phyloP scores from a whole-genome alignment of 441 rosid genomes.

The Manihot esculenta region DNA sequence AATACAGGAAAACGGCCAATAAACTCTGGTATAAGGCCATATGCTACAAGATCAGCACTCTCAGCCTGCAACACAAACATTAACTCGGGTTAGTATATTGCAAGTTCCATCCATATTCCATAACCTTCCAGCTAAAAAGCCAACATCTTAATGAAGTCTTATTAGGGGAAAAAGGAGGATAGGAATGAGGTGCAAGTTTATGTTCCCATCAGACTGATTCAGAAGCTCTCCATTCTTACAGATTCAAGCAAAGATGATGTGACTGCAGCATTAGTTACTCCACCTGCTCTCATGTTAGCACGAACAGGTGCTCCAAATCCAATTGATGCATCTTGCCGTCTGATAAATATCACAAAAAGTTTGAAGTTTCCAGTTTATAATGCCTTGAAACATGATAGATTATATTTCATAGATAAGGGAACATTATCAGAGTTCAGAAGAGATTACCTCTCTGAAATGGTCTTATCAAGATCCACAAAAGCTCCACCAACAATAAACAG shows the following conservation, averaged over 20 bases:
- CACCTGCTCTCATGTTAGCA: conserved; percentile 83
- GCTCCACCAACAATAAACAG: conserved; percentile 98
- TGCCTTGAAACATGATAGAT: conserved; percentile 16
- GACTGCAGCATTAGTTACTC: conserved; percentile 62
- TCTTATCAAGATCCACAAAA: conserved; percentile 88
- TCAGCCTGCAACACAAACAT: conserved; percentile 62
- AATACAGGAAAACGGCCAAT: conserved; percentile 91
- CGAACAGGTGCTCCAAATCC: conserved; percentile 99
- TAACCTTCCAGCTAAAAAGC: neutral
- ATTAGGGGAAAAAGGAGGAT: neutral
- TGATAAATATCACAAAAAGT: conserved; percentile 32
- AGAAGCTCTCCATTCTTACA: conserved; percentile 41
- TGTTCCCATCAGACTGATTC: conserved; percentile 7
- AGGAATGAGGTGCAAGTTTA: neutral
- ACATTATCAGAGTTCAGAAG: neutral
- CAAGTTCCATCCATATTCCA: conserved; percentile 6
- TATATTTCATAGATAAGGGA: conserved; percentile 10
- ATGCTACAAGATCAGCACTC: conserved; percentile 89
- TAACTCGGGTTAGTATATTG: conserved; percentile 2
- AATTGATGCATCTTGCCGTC: conserved; percentile 92
- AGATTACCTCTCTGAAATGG: conserved; percentile 82
- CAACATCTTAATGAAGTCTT: conserved; percentile 1
- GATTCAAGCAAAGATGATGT: conserved; percentile 89
- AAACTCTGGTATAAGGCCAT: conserved; percentile 98
- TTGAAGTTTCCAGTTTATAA: conserved; percentile 17